Conservation (phyloP, 148 eudicot species). For the Fallopia convolvulus region DNA sequence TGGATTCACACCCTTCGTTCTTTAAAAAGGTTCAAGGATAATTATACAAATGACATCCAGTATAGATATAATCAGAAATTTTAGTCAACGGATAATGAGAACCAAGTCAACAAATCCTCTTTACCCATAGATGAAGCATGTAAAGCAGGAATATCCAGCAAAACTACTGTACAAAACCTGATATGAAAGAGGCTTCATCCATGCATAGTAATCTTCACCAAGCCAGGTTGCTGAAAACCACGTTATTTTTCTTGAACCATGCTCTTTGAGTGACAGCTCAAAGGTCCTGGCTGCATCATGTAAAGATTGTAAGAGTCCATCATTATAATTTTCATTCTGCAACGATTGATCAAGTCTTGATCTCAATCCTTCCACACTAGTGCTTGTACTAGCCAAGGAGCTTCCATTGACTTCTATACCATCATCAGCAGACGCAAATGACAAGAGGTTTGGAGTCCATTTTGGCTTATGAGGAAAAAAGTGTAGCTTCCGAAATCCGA, state of each 20-base stretch:
- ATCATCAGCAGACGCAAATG: conserved; percentile 72
- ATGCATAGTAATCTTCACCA: conserved; percentile 74
- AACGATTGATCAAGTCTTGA: conserved; percentile 62
- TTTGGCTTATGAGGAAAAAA: conserved; percentile 25
- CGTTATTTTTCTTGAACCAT: conserved; percentile 40
- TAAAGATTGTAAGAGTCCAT: conserved; percentile 74
- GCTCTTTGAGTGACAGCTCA: conserved; percentile 73
- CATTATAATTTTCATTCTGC: conserved; percentile 54
- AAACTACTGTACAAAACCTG: conserved; percentile 42
- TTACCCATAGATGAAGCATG: background rate
- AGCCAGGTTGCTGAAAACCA: conserved; percentile 94
- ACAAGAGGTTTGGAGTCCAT: conserved; percentile 28
- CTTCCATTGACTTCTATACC: conserved; percentile 67
- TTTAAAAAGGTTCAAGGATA: too few relatives aligned
- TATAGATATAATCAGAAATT: background rate
- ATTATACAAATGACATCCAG: background rate
- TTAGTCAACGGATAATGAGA: too few relatives aligned
- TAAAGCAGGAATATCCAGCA: background rate
- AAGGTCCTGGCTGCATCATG: conserved; percentile 89
- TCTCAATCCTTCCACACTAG: conserved; percentile 56
- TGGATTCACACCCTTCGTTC: too few relatives aligned
- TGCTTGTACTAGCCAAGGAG: conserved; percentile 48
- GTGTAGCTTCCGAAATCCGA: conserved; percentile 27
- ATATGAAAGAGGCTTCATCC: conserved; percentile 82
- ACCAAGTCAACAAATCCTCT: background rate